These are phyloP conservation scores for Paxillus involutus DNA, from an alignment of 768 basidiomycete species.

Conservation along the genomic window DNA sequence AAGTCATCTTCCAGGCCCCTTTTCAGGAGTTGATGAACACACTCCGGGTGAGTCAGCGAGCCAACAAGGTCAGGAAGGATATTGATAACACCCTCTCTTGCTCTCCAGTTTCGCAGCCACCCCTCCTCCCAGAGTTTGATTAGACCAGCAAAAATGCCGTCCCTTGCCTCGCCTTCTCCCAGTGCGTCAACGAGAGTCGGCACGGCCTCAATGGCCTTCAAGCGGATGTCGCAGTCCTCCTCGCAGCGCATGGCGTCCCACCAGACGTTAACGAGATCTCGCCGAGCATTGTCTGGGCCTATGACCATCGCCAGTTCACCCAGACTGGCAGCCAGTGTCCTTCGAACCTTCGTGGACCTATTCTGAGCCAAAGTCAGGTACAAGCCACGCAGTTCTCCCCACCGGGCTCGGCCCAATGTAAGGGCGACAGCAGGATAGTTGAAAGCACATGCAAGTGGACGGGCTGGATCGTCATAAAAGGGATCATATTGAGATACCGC, in stretches of 20 bases:
- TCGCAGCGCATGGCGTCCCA: slow-evolving; percentile 52
- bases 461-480: slow-evolving; percentile 64
- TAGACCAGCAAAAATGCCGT: slow-evolving; percentile 45
- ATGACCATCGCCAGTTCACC: slow-evolving; percentile 89
- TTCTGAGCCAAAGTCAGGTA: slow-evolving; percentile 69
- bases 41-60: slow-evolving; percentile 41
- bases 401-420: slow-evolving; percentile 73
- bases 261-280: slow-evolving; percentile 75
- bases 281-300: slow-evolving; percentile 62
- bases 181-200: slow-evolving; percentile 57
- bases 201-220: slow-evolving; percentile 69
- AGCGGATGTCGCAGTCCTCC: slow-evolving; percentile 67
- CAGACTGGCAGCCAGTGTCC: slow-evolving; percentile 82
- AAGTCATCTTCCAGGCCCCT: slow-evolving; percentile 73
- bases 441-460: slow-evolving; percentile 80
- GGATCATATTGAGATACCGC: slow-evolving; percentile 35
- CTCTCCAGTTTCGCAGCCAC: slow-evolving; percentile 73
- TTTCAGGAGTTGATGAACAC: slow-evolving; percentile 53
- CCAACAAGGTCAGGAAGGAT: slow-evolving; percentile 52
- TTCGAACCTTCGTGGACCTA: slow-evolving; percentile 61
- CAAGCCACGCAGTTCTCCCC: slow-evolving; percentile 67
- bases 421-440: slow-evolving; percentile 91
- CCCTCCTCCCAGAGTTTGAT: slow-evolving; percentile 57
- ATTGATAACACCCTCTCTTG: slow-evolving; percentile 68
- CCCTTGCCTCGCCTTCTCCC: slow-evolving; percentile 43